Conservation (phyloP, 805 yeast genomes). For the Yarrowia hollandica region DNA sequence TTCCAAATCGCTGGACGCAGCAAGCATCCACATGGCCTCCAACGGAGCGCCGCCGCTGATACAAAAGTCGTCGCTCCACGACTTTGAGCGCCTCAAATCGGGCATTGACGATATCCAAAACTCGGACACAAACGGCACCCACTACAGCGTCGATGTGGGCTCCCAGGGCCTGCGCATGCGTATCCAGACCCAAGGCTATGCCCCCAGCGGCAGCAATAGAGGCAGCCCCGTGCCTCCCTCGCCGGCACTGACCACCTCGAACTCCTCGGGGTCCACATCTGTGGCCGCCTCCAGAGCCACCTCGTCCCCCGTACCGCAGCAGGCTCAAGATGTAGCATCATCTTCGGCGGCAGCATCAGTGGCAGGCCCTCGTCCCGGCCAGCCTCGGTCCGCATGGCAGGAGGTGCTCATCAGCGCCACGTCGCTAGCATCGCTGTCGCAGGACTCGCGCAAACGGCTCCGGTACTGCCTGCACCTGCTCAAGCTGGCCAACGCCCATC, state of each 20-base stretch:
- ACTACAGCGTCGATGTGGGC: slow-evolving; percentile 17
- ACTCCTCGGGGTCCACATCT: slow-evolving; percentile 7
- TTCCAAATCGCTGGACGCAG: slow-evolving; percentile 25
- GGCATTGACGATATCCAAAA: slow-evolving; percentile 26
- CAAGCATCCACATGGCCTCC: slow-evolving; percentile 19
- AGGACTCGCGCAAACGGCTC: slow-evolving; percentile 72
- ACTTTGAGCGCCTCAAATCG: slow-evolving; percentile 24
- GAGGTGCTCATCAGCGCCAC: slow-evolving; percentile 41
- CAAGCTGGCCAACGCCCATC: slow-evolving; percentile 75
- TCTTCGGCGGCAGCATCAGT: neutral
- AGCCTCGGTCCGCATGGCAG: slow-evolving; percentile 36
- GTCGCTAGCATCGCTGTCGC: slow-evolving; percentile 47
- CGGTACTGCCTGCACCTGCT: slow-evolving; percentile 78
- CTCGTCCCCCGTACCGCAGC: slow-evolving; percentile 4
- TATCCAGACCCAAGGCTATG: slow-evolving; percentile 16
- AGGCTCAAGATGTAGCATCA: too few species aligned
- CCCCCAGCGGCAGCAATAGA: slow-evolving; percentile 4
- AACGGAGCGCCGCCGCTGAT: slow-evolving; percentile 11
- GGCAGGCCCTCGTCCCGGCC: neutral
- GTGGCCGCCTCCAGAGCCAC: slow-evolving; percentile 11
- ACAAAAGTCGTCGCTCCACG: slow-evolving; percentile 26
- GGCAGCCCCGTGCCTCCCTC: slow-evolving; percentile 22
- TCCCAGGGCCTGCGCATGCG: slow-evolving; percentile 25
- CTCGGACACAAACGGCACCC: slow-evolving; percentile 24
- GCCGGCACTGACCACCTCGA: neutral